Base-by-base conservation (phyloP, 257 asterid species). In the Solanum pinnatisectum region DNA sequence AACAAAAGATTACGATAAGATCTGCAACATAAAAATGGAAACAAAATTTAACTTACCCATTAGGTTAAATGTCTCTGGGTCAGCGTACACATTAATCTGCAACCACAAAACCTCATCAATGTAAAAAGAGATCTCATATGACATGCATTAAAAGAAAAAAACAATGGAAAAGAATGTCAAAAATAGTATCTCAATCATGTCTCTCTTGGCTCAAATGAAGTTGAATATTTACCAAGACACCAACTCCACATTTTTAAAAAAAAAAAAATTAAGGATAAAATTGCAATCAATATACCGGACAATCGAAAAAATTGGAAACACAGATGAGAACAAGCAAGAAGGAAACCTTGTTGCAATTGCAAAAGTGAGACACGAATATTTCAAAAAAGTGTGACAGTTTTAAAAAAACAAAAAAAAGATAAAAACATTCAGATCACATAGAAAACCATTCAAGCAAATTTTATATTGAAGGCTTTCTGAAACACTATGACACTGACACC, bases 21-120 rank as follows among this genome's bases (percentile, higher is more conserved):
- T 32, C 73, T 9, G 35, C 56, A 46, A 39, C 59, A 23, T 49
- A 72, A 15, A 71, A 73, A 73, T 35, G 11, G 70, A 86, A 73
- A 44, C 39, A 52, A 7, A 86, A 52, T 49, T 18, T 30, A 18
- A 81, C 95, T 92, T 90, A 97, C 98, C 99, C 98, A 96, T 92
- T 60, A 92, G 67, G 84, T 88, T 91, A 89, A 92, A 91, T 87
- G 98, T 90, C 87, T 95, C 98, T 37, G 95, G 87, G 93, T 96
- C 98, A 7, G 95, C 86, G 88, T 90, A 94, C 89, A 96, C 81
- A 88, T 91, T 91, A 88, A 97, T 92, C 99, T 97, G 98, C 94
- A 91, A 86, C 60, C 74, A 90, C 39, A 88, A 72, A 32, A 89
- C 56, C 79, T 83, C 60, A 78, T 83, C 79, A 89, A 86, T 70